Conservation (phyloP, 106 monocot genomes). For the Posidonia australis region DNA sequence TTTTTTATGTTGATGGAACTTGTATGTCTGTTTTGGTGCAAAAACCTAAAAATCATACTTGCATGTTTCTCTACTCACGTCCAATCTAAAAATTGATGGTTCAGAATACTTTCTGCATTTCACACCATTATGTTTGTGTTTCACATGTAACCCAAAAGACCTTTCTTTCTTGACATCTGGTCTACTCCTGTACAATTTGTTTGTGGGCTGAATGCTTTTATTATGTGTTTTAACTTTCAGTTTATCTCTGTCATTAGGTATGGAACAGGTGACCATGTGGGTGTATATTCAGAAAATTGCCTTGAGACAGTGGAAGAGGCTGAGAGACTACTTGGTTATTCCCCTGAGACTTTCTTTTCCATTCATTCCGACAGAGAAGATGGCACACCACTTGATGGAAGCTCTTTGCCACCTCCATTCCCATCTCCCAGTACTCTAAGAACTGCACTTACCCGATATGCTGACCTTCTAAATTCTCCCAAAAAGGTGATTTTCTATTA, state of each 20-base stretch:
- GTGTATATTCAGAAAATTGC: conserved; percentile 81
- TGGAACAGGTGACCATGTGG: conserved; percentile 96
- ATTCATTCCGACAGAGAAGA: conserved; percentile 90
- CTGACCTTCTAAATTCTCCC: conserved; percentile 86
- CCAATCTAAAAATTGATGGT: background rate
- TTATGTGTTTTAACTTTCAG: background rate
- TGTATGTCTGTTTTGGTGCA: too few species aligned
- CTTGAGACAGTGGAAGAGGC: conserved; percentile 76
- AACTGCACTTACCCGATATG: conserved; percentile 77
- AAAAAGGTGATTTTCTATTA: conserved; percentile 52
- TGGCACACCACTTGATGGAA: conserved; percentile 52
- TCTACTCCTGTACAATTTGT: background rate
- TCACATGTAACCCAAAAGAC: too few species aligned
- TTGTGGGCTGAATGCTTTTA: background rate
- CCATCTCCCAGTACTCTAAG: conserved; percentile 84
- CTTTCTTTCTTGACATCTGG: background rate
- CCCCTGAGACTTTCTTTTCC: conserved; percentile 71
- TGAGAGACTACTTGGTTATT: conserved; percentile 58
- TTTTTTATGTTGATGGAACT: too few species aligned
- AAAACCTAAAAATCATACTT: too few species aligned
- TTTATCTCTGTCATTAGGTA: conserved; percentile 38
- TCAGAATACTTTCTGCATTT: background rate
- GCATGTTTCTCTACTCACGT: too few species aligned
- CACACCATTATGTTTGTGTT: background rate
- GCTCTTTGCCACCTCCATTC: conserved; percentile 67